These are phyloP conservation scores for Epichloe sibirici DNA, from an alignment of 2,329 filamentous ascomycete species.

Conservation along the genomic window DNA sequence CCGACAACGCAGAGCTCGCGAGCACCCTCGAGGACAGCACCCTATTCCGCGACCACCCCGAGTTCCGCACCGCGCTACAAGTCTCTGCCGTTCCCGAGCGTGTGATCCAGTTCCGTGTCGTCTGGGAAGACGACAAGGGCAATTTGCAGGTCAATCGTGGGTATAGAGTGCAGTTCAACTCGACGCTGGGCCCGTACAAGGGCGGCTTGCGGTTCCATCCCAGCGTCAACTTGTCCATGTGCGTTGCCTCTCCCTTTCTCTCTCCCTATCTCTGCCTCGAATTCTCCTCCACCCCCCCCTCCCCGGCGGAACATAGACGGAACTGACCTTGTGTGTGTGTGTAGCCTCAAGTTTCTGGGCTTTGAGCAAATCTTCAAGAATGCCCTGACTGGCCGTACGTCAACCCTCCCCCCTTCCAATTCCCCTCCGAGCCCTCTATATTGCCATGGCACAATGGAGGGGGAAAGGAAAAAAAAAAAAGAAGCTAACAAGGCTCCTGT, in stretches of 20 bases:
- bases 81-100: slow-evolving; percentile 88
- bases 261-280: background rate
- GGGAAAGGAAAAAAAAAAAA: background rate
- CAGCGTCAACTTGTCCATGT: slow-evolving; percentile 63
- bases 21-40: slow-evolving; percentile 89
- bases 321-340: slow-evolving; percentile 13
- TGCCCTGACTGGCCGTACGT: slow-evolving; percentile 84
- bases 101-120: slow-evolving; percentile 90
- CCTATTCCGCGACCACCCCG: slow-evolving; percentile 87
- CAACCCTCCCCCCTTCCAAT: background rate
- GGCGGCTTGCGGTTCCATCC: slow-evolving; percentile 93
- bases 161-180: slow-evolving; percentile 98
- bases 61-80: slow-evolving; percentile 83
- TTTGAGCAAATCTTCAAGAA: slow-evolving; percentile 99
- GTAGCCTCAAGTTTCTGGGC: slow-evolving; percentile 81
- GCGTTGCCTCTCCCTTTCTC: slow-evolving; percentile 9
- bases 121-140: slow-evolving; percentile 92
- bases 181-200: slow-evolving; percentile 94
- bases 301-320: background rate
- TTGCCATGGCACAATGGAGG: background rate
- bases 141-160: slow-evolving; percentile 84
- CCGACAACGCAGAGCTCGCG: slow-evolving; percentile 57
- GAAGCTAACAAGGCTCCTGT: background rate
- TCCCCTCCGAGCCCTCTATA: background rate
- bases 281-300: too few species aligned